phyloP scores from a whole-genome alignment of 768 basidiomycete species.

The Tylopilus felleus region DNA sequence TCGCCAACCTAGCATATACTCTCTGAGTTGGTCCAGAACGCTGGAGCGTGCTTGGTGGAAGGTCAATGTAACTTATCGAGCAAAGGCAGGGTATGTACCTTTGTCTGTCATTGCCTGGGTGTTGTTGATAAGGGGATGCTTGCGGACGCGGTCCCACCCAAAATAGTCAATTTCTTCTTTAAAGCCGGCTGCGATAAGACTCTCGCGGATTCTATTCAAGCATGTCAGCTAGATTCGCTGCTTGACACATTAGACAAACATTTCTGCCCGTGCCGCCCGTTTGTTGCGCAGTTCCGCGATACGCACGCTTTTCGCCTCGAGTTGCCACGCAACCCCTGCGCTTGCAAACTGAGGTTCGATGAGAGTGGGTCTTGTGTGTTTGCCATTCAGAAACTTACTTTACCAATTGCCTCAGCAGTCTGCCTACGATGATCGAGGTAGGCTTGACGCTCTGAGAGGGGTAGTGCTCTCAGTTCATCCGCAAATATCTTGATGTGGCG shows the following conservation, averaged over 20 bases:
- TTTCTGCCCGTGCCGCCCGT: slow-evolving; percentile 24
- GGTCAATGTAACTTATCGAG: slow-evolving; percentile 4
- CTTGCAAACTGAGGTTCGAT: slow-evolving; percentile 25
- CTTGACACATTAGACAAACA: slow-evolving; percentile 15
- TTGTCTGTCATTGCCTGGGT: slow-evolving; percentile 22
- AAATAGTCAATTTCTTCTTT: slow-evolving; percentile 28
- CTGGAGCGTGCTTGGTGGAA: slow-evolving; percentile 12
- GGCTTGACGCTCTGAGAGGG: slow-evolving; percentile 13
- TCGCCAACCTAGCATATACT: slow-evolving; percentile 30
- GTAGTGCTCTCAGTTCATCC: slow-evolving; percentile 10
- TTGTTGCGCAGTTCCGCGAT: slow-evolving; percentile 20
- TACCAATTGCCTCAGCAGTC: slow-evolving; percentile 1
- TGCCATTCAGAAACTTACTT: slow-evolving; percentile 8
- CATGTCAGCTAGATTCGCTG: slow-evolving; percentile 3
- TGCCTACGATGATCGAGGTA: slow-evolving; percentile 19
- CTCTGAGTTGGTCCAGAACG: slow-evolving; percentile 20
- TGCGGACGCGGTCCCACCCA: slow-evolving; percentile 31
- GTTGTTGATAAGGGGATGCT: slow-evolving; percentile 27
- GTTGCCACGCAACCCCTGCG: slow-evolving; percentile 27
- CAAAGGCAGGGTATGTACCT: slow-evolving; percentile 10
- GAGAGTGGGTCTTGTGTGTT: background rate
- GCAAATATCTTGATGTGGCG: slow-evolving; percentile 16
- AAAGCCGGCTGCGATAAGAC: slow-evolving; percentile 20
- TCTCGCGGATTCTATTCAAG: slow-evolving; percentile 17
- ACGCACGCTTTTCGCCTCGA: slow-evolving; percentile 15